Percentiles rank a stretch among this genome's conserved stretches.
These are phyloP conservation scores for Gnetum montanum DNA, from an alignment of 75 land plant species.

Conservation along the genomic window DNA sequence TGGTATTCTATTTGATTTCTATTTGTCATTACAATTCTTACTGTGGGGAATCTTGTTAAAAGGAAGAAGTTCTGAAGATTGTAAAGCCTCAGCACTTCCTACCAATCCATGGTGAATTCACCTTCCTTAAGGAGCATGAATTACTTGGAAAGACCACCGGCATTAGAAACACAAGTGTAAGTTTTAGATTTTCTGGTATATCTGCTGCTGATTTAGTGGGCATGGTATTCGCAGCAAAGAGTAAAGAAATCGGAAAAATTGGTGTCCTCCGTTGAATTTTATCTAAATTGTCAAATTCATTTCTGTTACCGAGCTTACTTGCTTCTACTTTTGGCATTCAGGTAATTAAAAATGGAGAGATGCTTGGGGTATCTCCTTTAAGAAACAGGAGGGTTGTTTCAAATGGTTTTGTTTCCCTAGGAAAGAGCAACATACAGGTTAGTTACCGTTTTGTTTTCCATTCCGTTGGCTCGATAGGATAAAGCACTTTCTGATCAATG, in stretches of 20 bases:
- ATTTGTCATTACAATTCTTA: too few relatives aligned
- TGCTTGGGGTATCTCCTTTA: conserved; percentile 95
- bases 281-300: too few relatives aligned
- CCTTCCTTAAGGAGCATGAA: conserved; percentile 97
- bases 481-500: neutral
- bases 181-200: conserved; percentile 12
- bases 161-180: conserved; percentile 79
- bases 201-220: neutral
- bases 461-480: too few relatives aligned
- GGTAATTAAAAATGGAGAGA: conserved; percentile 98
- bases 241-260: too few relatives aligned
- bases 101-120: conserved; percentile 91
- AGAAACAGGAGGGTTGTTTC: conserved; percentile 89
- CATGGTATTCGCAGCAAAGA: too few relatives aligned
- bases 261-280: too few relatives aligned
- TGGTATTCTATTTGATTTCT: too few relatives aligned
- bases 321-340: too few relatives aligned
- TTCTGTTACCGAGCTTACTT: too few relatives aligned
- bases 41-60: too few relatives aligned
- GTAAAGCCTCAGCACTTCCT: conserved; percentile 97
- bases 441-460: neutral
- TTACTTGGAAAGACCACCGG: conserved; percentile 87
- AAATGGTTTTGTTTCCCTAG: conserved; percentile 72
- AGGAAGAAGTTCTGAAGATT: conserved; percentile 92
- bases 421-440: conserved; percentile 84